Evolutionary conservation across 164 flowering plant species (phyloP).

Genomic region (Hamamelis virginiana): DNA sequence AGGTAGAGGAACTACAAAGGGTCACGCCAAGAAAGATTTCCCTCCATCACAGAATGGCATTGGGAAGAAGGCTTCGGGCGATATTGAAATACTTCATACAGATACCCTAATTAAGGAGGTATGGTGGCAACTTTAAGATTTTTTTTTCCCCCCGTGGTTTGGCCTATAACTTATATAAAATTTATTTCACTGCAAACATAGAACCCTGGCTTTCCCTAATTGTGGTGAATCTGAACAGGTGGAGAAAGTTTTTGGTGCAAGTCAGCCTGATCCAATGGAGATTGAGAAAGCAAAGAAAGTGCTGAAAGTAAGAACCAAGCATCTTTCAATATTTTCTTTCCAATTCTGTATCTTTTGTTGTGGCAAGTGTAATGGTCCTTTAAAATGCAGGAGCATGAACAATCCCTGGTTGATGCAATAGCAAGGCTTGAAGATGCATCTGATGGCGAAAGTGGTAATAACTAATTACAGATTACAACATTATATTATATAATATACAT

Average conservation of each 20-base stretch:
- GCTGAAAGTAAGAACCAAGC: conserved; percentile 44
- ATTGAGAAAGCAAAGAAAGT: conserved; percentile 65
- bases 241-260: conserved; percentile 52
- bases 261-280: conserved; percentile 56
- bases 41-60: conserved; percentile 70
- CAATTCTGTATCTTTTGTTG: background rate
- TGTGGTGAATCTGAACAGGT: conserved; percentile 37
- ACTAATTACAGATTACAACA: conserved; percentile 28
- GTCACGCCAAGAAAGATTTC: conserved; percentile 53
- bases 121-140: background rate
- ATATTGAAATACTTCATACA: conserved; percentile 84
- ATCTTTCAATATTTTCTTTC: background rate
- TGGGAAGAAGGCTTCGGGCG: conserved; percentile 61
- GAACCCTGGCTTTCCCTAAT: background rate
- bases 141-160: no score
- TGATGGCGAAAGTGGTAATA: conserved; percentile 61
- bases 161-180: no score
- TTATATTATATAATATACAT: conserved; percentile 10
- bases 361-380: conserved; percentile 1
- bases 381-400: conserved; percentile 46
- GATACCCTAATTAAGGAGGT: conserved; percentile 93
- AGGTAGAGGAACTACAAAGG: conserved; percentile 67
- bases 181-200: background rate
- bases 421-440: conserved; percentile 51
- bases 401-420: conserved; percentile 45